Base-by-base conservation (phyloP, 148 eudicot genomes). In the Suaeda aralocaspica region DNA sequence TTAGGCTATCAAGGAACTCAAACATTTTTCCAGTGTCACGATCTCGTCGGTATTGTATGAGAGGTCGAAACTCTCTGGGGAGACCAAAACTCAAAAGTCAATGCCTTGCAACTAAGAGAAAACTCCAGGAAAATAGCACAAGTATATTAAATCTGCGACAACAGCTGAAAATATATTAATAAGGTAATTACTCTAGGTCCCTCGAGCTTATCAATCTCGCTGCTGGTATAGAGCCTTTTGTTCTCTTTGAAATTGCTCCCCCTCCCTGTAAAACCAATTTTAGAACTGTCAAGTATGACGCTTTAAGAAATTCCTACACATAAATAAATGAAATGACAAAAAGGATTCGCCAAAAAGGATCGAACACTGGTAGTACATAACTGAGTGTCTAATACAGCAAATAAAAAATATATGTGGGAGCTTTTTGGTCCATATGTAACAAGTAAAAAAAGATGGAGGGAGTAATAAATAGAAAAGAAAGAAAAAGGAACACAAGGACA, bases 41-140 rank as follows among this genome's bases (percentile, higher is more conserved):
- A 63, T 91, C 97, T 65, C 96, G 92, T 67, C 91, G 79, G 72
- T 45, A 73, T 68, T 91, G 92, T 46, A 94, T 88, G 65, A 91
- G 92, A 70, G 99, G 99, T 50, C 90, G 97, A 70, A 89, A 84
- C 72, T 91, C 99, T 81, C 99, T 94, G 80, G 74, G 80, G 11
- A 56, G 19, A 50, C 22, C 51, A 55, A 61, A 74, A 50, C 63
- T 21, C 46, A 55, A 64, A 74, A 44, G 66, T 81, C 68, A 79
- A 65, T 22, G 63, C 19, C 28, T 26, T 56, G 24, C 59, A 67
- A 67, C n/a, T 46, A 61, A 61, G 41, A 21, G 1, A 19, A 36
- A 34, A 9, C 6, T 24, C 45, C 26, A 73, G 39, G 46, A 16
- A 24, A 39, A 51, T 21, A 18, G 69, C 41, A 74, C 61, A 49